Percentiles rank a stretch among this genome's conserved stretches.
These are phyloP conservation scores for Erodium texanum DNA, from an alignment of 441 rosid species.

Conservation along the genomic window DNA sequence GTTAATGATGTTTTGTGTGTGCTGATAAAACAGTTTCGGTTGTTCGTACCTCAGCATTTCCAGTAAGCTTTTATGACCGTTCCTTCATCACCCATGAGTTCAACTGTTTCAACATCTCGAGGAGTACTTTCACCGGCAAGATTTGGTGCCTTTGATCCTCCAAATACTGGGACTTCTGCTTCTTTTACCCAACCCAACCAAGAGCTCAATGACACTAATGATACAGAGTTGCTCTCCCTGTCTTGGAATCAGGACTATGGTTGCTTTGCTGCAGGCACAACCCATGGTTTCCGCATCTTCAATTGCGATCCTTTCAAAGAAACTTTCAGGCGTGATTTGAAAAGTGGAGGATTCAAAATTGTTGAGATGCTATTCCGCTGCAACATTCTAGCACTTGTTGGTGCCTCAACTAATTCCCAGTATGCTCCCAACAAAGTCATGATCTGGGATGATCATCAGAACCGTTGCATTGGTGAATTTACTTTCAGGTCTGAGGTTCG, in stretches of 20 bases:
- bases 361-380: slow-evolving; percentile 93
- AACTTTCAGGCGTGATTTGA: slow-evolving; percentile 57
- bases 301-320: slow-evolving; percentile 80
- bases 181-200: slow-evolving; percentile 27
- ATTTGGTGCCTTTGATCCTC: slow-evolving; percentile 25
- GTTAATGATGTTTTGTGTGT: background rate
- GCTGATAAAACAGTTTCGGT: background rate
- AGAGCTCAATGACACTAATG: slow-evolving; percentile 31
- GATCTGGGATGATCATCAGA: slow-evolving; percentile 89
- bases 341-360: slow-evolving; percentile 64
- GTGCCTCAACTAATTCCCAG: slow-evolving; percentile 57
- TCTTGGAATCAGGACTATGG: slow-evolving; percentile 88
- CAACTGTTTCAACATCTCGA: slow-evolving; percentile 34
- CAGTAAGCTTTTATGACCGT: slow-evolving; percentile 19
- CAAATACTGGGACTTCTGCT: slow-evolving; percentile 21
- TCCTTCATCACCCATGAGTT: slow-evolving; percentile 38
- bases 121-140: slow-evolving; percentile 23
- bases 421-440: slow-evolving; percentile 77
- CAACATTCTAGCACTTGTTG: slow-evolving; percentile 85
- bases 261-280: slow-evolving; percentile 76
- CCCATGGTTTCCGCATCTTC: slow-evolving; percentile 69
- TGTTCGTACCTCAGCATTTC: slow-evolving; percentile 5
- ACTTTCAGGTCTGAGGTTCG: slow-evolving; percentile 75
- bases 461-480: slow-evolving; percentile 74
- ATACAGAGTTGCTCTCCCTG: slow-evolving; percentile 50